Conservation (phyloP, 139 green algal genomes). For the Coelastrella sp. region DNA sequence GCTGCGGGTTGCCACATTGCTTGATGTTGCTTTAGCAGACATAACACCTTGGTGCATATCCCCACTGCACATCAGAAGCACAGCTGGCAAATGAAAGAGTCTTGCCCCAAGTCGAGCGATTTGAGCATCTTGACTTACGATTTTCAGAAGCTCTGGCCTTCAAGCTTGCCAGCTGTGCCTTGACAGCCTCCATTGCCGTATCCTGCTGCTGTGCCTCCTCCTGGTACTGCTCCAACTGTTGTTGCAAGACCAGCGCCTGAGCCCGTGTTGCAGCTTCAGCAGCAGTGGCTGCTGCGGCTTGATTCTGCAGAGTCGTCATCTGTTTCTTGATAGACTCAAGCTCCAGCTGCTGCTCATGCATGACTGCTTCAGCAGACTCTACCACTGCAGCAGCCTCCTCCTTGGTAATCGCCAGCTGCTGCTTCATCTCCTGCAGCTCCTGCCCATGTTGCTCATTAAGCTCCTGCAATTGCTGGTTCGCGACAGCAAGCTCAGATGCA, state of each 20-base stretch:
- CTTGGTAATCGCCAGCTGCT: conserved; percentile 23
- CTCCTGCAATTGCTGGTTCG: background rate
- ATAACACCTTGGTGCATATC: background rate
- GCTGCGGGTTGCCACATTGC: too few species aligned
- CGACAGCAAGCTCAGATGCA: background rate
- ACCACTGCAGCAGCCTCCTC: background rate
- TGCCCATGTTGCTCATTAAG: conserved; percentile 17
- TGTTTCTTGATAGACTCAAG: background rate
- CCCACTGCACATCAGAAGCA: too few species aligned
- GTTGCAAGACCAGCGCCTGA: conserved; percentile 15
- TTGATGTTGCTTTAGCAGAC: too few species aligned
- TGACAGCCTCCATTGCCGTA: conserved; percentile 15
- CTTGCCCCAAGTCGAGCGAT: too few species aligned
- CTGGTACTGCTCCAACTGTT: conserved; percentile 33
- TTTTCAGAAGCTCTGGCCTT: conserved; percentile 25
- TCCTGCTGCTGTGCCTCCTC: background rate
- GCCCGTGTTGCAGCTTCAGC: conserved; percentile 3
- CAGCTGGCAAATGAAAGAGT: too few species aligned
- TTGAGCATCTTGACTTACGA: too few species aligned
- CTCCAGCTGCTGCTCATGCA: conserved; percentile 1
- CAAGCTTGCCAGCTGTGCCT: conserved; percentile 2
- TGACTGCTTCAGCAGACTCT: conserved; percentile 3
- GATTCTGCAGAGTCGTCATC: background rate
- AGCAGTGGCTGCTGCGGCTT: conserved; percentile 12
- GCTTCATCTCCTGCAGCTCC: conserved; percentile 4